phyloP scores from a whole-genome alignment of 106 monocot species.

The Triglochin maritima region DNA sequence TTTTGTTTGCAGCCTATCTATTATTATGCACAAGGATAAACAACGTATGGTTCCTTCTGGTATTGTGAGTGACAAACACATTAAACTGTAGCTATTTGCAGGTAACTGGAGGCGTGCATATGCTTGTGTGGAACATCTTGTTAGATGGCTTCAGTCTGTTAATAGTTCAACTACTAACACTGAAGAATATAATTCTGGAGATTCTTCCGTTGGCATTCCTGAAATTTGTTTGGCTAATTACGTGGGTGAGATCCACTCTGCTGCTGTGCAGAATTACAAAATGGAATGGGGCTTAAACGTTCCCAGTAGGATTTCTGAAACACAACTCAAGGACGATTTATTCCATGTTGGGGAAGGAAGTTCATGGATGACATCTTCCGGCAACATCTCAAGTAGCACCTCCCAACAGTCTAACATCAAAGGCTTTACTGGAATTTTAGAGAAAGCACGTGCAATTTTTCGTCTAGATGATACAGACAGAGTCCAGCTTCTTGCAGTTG shows the following conservation, averaged over 20 bases:
- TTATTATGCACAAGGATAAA: no score
- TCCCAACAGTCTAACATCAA: conserved; percentile 39
- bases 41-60: no score
- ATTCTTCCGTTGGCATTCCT: conserved; percentile 22
- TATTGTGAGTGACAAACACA: not conserved
- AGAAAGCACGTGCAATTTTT: conserved; percentile 19
- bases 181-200: conserved; percentile 7
- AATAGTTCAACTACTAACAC: conserved; percentile 11
- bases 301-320: conserved; percentile 8
- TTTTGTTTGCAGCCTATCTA: no score
- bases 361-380: conserved; percentile 3
- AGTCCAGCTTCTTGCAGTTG: conserved; percentile 45
- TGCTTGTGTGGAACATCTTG: conserved; percentile 54
- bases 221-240: conserved; percentile 42
- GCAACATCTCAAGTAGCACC: conserved; percentile 9
- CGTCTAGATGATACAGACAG: conserved; percentile 34
- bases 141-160: conserved; percentile 32
- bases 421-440: conserved; percentile 23
- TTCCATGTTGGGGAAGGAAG: conserved; percentile 21
- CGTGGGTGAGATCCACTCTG: conserved; percentile 24
- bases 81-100: conserved; percentile 21
- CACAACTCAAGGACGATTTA: conserved; percentile 13
- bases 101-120: conserved; percentile 79
- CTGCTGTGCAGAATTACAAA: conserved; percentile 11
- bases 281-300: conserved; percentile 58